Percentiles rank a stretch among this genome's conserved stretches.
These are phyloP conservation scores for Skeletonema menzelii DNA, from an alignment of 108 stramenopile genomes.

Conservation along the genomic window DNA sequence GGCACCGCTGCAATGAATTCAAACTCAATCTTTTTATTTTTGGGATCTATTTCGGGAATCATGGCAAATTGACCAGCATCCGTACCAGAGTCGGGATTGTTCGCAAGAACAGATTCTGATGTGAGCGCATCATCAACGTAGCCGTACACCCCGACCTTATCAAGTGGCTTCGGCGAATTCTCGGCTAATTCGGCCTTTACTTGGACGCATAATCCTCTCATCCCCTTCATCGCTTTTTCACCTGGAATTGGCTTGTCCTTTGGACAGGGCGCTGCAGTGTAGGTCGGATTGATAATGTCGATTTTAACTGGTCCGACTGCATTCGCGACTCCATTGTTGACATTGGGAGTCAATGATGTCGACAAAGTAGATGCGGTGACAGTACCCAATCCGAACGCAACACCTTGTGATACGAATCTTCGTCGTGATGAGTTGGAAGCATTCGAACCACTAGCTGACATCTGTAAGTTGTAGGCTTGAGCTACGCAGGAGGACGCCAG, in stretches of 20 bases:
- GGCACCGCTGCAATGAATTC: slow-evolving; percentile 89
- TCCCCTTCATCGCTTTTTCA: slow-evolving; percentile 94
- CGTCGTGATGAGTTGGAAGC: slow-evolving; percentile 13
- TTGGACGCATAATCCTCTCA: slow-evolving; percentile 86
- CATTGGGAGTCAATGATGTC: not conserved
- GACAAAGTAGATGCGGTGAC: slow-evolving; percentile 7
- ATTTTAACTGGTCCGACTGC: slow-evolving; percentile 92
- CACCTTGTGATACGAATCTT: slow-evolving; percentile 20
- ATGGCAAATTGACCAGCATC: slow-evolving; percentile 95
- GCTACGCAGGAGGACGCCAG: not conserved
- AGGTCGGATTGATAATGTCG: slow-evolving; percentile 63
- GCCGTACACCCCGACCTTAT: slow-evolving; percentile 85
- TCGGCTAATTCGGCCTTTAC: slow-evolving; percentile 71
- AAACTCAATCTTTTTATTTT: slow-evolving; percentile 72
- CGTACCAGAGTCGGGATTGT: slow-evolving; percentile 89
- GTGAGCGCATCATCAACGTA: slow-evolving; percentile 73
- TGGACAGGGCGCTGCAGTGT: slow-evolving; percentile 80
- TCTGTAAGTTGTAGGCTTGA: not conserved
- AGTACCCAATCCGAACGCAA: slow-evolving; percentile 19
- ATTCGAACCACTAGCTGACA: not conserved
- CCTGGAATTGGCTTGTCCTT: slow-evolving; percentile 88
- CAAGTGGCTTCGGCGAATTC: slow-evolving; percentile 54
- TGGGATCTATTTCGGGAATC: slow-evolving; percentile 63
- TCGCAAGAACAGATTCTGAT: slow-evolving; percentile 86
- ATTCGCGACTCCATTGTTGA: slow-evolving; percentile 36